Percentiles rank a stretch among this genome's conserved stretches.
Evolutionary conservation across 2,329 filamentous ascomycete genomes (phyloP).

Genomic region (Hymenoscyphus occultus): DNA sequence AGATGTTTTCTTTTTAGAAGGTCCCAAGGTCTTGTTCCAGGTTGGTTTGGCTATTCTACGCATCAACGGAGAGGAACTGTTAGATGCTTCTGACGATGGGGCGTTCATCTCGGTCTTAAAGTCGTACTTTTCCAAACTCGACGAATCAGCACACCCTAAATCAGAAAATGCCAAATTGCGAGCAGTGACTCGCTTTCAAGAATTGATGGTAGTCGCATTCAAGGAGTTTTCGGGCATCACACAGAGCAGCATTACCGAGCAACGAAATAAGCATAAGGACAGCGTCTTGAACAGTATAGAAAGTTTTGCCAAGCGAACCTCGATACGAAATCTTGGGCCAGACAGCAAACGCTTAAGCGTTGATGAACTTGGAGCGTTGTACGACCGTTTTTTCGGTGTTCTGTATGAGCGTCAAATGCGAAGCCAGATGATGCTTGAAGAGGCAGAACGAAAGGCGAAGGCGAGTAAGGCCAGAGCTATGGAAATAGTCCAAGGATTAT

Average conservation of each 20-base stretch:
- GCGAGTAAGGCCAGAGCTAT: constrained; percentile 54
- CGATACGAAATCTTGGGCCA: constrained; percentile 89
- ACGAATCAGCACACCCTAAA: constrained; percentile 93
- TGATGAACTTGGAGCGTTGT: constrained; percentile 84
- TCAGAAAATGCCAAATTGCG: constrained; percentile 93
- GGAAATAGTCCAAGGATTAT: constrained; percentile 42
- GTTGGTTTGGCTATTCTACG: constrained; percentile 93
- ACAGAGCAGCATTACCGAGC: constrained; percentile 84
- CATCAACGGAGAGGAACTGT: constrained; percentile 92
- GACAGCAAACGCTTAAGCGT: constrained; percentile 88
- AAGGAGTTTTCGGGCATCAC: constrained; percentile 97
- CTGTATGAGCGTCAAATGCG: constrained; percentile 90
- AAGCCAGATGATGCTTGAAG: constrained; percentile 72
- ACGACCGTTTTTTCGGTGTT: constrained; percentile 90
- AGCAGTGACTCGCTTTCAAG: constrained; percentile 93
- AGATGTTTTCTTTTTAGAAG: constrained; percentile 97
- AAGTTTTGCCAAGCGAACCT: constrained; percentile 94
- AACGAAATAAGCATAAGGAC: constrained; percentile 89
- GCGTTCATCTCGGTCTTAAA: constrained; percentile 97
- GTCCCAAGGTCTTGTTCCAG: constrained; percentile 95
- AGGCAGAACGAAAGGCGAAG: constrained; percentile 64
- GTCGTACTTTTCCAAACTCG: constrained; percentile 85
- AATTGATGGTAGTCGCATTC: constrained; percentile 98
- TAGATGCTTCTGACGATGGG: constrained; percentile 91
- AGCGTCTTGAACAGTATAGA: constrained; percentile 94